Conservation (phyloP, 495 filamentous ascomycete genomes). For the Rostrohypoxylon terebratum region DNA sequence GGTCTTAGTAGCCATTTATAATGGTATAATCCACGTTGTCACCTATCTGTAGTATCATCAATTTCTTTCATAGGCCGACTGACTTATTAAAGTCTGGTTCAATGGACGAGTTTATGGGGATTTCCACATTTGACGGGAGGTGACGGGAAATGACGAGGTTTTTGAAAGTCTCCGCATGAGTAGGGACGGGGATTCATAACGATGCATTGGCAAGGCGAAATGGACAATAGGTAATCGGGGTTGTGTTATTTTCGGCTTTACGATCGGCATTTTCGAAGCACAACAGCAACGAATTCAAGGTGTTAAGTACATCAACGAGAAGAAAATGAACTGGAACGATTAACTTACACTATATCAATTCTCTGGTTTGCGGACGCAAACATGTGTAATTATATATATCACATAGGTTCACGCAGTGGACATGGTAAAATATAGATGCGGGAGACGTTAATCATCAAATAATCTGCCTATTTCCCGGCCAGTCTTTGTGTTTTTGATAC, state of each 20-base stretch:
- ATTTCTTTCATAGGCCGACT: background rate
- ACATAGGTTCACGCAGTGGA: constrained; percentile 11
- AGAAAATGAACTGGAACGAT: constrained; percentile 35
- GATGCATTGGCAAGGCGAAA: constrained; percentile 46
- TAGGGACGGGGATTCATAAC: constrained; percentile 17
- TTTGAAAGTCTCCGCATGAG: background rate
- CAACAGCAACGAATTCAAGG: constrained; percentile 15
- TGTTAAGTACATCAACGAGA: constrained; percentile 36
- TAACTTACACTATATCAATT: constrained; percentile 11
- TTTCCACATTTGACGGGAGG: background rate
- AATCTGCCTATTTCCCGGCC: background rate
- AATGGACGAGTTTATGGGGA: constrained; percentile 22
- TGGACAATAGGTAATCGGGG: constrained; percentile 5
- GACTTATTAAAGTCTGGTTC: background rate
- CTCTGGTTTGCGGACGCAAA: constrained; percentile 12
- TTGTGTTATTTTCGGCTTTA: constrained; percentile 17
- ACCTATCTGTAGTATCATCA: background rate
- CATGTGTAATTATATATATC: constrained; percentile 29
- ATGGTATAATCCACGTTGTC: background rate
- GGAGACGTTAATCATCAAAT: background rate
- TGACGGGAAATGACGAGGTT: constrained; percentile 3
- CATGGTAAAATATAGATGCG: constrained; percentile 16
- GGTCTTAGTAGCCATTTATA: too few relatives aligned
- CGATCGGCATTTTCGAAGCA: constrained; percentile 20
- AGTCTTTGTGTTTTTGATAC: background rate